phyloP scores from a whole-genome alignment of 2,329 filamentous ascomycete species.

The Sclerotinia minor region DNA sequence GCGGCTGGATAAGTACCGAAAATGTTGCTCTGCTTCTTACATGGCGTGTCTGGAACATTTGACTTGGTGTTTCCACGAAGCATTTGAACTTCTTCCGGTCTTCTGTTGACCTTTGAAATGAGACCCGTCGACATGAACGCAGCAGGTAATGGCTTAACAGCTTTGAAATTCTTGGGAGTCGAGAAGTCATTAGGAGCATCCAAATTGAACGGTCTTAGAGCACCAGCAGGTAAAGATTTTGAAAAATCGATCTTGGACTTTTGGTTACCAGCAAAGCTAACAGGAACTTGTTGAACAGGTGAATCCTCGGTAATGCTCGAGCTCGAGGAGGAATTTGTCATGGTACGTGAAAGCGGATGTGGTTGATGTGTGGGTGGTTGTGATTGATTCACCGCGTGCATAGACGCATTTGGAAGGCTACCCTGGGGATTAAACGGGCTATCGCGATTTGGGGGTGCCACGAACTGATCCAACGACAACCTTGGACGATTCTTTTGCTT shows the following conservation, averaged over 20 bases:
- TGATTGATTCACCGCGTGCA: constrained; percentile 49
- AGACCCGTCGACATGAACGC: constrained; percentile 94
- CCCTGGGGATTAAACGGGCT: constrained; percentile 61
- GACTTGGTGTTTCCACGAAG: constrained; percentile 56
- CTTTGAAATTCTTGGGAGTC: constrained; percentile 75
- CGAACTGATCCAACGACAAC: constrained; percentile 75
- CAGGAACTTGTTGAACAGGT: constrained; percentile 59
- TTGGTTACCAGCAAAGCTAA: constrained; percentile 55
- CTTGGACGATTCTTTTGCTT: constrained; percentile 65
- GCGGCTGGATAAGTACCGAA: constrained; percentile 65
- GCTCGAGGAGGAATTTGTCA: constrained; percentile 83
- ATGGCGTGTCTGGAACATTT: constrained; percentile 90
- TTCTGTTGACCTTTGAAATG: constrained; percentile 90
- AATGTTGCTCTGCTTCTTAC: constrained; percentile 78
- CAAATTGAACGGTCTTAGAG: constrained; percentile 50
- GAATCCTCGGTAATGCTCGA: constrained; percentile 76
- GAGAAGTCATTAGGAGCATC: constrained; percentile 57
- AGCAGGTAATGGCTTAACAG: constrained; percentile 72
- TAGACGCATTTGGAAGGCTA: constrained; percentile 54
- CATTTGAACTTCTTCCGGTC: constrained; percentile 65
- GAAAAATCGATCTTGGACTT: constrained; percentile 61
- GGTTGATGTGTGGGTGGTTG: constrained; percentile 50
- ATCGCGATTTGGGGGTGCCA: constrained; percentile 65
- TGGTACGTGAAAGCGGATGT: constrained; percentile 81
- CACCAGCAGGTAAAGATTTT: constrained; percentile 71